Percentiles rank a stretch among this genome's conserved stretches.
phyloP scores from a whole-genome alignment of 2,329 filamentous ascomycete species.

The Trichophaea hybrida region DNA sequence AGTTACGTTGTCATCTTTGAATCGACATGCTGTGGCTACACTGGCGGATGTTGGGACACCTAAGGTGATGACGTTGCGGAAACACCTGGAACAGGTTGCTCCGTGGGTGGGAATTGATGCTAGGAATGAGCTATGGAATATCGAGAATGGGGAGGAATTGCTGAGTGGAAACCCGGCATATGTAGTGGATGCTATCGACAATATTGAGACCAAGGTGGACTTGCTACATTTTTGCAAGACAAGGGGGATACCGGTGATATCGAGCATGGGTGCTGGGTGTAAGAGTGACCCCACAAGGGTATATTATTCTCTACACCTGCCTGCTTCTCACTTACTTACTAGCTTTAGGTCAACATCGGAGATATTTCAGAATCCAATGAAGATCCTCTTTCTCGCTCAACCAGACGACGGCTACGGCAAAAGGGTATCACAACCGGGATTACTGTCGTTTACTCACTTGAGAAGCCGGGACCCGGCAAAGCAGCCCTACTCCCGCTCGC shows the following conservation, averaged over 20 bases:
- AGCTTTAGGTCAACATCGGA: conserved; percentile 58
- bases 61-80: conserved; percentile 74
- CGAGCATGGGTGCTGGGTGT: conserved; percentile 90
- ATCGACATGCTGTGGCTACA: conserved; percentile 90
- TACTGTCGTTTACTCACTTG: conserved; percentile 81
- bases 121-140: conserved; percentile 68
- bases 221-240: conserved; percentile 76
- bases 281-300: conserved; percentile 52
- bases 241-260: conserved; percentile 66
- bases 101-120: conserved; percentile 89
- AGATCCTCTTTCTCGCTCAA: conserved; percentile 74
- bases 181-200: conserved; percentile 95
- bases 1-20: conserved; percentile 84
- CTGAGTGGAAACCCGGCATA: conserved; percentile 61
- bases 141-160: conserved; percentile 48
- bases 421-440: conserved; percentile 72
- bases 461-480: conserved; percentile 80
- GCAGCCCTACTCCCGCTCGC: conserved; percentile 67
- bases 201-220: conserved; percentile 91
- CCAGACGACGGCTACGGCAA: conserved; percentile 60
- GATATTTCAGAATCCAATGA: conserved; percentile 82
- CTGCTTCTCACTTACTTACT: conserved; percentile 39
- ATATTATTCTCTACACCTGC: neutral
- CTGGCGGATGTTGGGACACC: conserved; percentile 83
- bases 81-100: conserved; percentile 67